Evolutionary conservation across 1,284 basidiomycete genomes (phyloP).

Genomic region (Flammula alnicola): DNA sequence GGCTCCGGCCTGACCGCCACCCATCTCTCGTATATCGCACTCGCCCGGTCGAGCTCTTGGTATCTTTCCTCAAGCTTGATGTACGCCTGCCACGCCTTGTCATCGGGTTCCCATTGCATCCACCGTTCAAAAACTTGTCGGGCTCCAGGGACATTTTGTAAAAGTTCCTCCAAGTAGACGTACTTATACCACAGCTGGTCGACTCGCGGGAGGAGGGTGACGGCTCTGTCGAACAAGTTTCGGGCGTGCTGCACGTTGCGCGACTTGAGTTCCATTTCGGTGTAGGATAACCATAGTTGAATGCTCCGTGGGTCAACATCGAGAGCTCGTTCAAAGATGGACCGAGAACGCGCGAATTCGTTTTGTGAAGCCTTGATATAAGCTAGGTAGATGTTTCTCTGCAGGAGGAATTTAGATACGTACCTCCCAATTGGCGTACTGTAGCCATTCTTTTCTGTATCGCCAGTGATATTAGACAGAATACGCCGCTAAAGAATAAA

Average conservation of each 20-base stretch:
- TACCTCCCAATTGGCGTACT: conserved; percentile 86
- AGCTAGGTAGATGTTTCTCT: conserved; percentile 2
- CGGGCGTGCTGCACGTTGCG: conserved; percentile 97
- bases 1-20: conserved; percentile 93
- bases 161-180: conserved; percentile 96
- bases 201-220: conserved; percentile 93
- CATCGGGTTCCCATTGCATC: conserved; percentile 99
- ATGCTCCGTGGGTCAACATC: conserved; percentile 92
- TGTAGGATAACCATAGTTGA: conserved; percentile 94
- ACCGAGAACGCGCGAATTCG: conserved; percentile 91
- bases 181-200: conserved; percentile 99
- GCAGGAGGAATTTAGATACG: conserved; percentile 18
- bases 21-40: conserved; percentile 93
- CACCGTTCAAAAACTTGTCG: conserved; percentile 98
- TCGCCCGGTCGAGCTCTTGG: conserved; percentile 89
- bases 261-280: conserved; percentile 98
- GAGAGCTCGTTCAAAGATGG: conserved; percentile 95
- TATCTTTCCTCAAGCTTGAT: conserved; percentile 97
- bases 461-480: conserved; percentile 1
- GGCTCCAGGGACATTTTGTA: conserved; percentile 94
- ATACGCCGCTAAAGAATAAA: not conserved
- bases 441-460: conserved; percentile 77
- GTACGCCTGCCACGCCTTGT: conserved; percentile 99
- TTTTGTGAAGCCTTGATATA: conserved; percentile 89
- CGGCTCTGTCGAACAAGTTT: conserved; percentile 96